Conservation (phyloP, 768 basidiomycete genomes). For the Hortiboletus campestris region DNA sequence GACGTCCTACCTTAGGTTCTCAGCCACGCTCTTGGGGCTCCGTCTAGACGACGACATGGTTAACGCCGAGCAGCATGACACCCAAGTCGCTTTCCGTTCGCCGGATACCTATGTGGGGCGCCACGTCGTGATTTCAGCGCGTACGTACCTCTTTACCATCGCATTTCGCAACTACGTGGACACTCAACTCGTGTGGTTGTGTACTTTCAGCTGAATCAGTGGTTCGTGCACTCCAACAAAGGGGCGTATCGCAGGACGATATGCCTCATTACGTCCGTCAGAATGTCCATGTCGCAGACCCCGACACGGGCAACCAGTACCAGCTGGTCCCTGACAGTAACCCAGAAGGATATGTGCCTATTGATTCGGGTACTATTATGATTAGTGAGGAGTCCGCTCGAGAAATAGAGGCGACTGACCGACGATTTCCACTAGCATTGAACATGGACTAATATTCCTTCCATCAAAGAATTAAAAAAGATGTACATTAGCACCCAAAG, state of each 20-base stretch:
- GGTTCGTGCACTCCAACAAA: not conserved
- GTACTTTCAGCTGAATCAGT: not conserved
- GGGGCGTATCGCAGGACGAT: constrained; percentile 1
- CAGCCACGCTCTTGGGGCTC: not conserved
- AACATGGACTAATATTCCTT: not conserved
- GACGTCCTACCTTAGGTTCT: not conserved
- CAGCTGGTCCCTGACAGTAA: not conserved
- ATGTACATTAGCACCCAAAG: no score
- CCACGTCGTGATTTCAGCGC: not conserved
- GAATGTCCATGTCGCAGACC: constrained; percentile 2
- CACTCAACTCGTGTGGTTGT: not conserved
- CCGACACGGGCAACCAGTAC: constrained; percentile 6
- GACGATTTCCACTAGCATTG: not conserved
- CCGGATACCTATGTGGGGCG: not conserved
- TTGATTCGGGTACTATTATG: not conserved
- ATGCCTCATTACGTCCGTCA: constrained; percentile 6
- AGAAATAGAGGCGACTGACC: not conserved
- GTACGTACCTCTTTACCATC: not conserved
- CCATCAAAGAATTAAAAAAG: no score
- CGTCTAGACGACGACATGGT: not conserved
- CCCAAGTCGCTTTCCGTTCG: not conserved
- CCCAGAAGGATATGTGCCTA: not conserved
- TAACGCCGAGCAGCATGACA: not conserved
- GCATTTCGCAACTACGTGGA: not conserved
- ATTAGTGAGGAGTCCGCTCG: constrained; percentile 1